Base-by-base conservation (phyloP, 768 basidiomycete genomes). In the Dentipellis fragilis region DNA sequence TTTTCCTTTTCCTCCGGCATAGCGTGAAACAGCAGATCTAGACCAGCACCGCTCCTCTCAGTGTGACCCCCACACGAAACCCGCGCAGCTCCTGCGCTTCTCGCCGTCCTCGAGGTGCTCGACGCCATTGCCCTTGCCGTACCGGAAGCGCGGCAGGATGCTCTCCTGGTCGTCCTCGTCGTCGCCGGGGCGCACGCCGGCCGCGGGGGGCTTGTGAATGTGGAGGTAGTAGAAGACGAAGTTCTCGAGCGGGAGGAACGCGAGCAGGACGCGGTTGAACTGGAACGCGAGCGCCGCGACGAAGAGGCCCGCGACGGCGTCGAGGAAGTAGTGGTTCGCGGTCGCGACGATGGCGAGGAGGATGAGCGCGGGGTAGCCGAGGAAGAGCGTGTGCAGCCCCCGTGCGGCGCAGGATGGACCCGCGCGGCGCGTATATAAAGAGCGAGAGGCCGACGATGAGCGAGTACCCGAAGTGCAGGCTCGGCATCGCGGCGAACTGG, bases 291-390 rank as follows among this genome's bases (percentile, higher is more conserved):
- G 10, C 4, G 42, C 54, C 1, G 49, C 48, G n/a, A 58, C 54
- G 40, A 51, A 21, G 38, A 54, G 45, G 11, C 56, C 54, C 1
- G 54, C 57, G 29, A 51, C 9, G 11, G 57, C 57, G 42, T 54
- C 54, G 54, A 58, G 57, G 17, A 58, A 10, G 54, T 58, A 55
- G 57, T 58, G 54, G 54, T 54, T 58, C 21, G 54, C 57, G 3
- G 53, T 58, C 29, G 54, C 48, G 48, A 58, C 49, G 57, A 58
- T 58, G 0, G 57, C 57, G 49, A 53, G 46, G 42, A 54, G 57
- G 40, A 58, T 54, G n/a, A 40, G 34, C 10, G 46, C 51, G 6
- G 56, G 56, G 46, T 57, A 57, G 36, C 54, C 29, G 21, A 53
- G 56, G 51, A 50, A 56, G 34, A 51, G 55, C 19, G 17, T n/a